Evolutionary conservation across 2,329 filamentous ascomycete species (phyloP), one percentile per base, ranked within the genome.

Genomic region (Harringtonia aguacate): DNA sequence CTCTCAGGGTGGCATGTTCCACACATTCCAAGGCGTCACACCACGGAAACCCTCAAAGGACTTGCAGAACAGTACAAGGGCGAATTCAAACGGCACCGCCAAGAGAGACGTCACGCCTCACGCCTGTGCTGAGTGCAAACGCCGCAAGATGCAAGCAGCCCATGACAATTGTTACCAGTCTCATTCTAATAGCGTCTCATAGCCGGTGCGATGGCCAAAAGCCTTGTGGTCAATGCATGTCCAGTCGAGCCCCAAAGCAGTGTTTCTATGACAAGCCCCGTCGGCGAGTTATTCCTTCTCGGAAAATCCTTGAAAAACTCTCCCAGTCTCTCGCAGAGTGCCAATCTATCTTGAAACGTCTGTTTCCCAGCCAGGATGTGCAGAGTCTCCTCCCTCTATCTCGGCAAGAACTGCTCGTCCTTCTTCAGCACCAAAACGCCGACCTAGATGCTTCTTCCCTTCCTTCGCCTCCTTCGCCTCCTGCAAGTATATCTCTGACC

Each of bases 201-300:
- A 71, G 68, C 45, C 81, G 86, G 50, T 92, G 86, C 57, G 84
- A 89, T 64, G 86, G 86, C 44, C 76, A 81, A 52, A 81, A 86
- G 56, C 86, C 86, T 12, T 92, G 86, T 57, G 83, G 84, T 31
- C 85, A 88, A 58, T 92, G 86, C 58, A 74, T 85, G 46, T 88
- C 84, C 60, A 89, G 86, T 58, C 79, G 86, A 45, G 84, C 85
- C 49, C 81, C 84, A 4, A 85, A 88, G 59, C 72, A 78, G 44
- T 90, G 86, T 58, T 80, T 81, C 55, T 90, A 90, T 60, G 82
- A 86, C 52, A 87, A 89, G 63, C 84, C 87, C 50, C 74, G 84
- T 15, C 82, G 86, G 59, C 70, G 83, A 48, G 77, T 86, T 10
- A 81, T 86, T 46, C 84, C 85, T 1, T 89, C 85, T 9, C 75